Base-by-base conservation (phyloP, 768 basidiomycete species). In the Mycena vulgaris region DNA sequence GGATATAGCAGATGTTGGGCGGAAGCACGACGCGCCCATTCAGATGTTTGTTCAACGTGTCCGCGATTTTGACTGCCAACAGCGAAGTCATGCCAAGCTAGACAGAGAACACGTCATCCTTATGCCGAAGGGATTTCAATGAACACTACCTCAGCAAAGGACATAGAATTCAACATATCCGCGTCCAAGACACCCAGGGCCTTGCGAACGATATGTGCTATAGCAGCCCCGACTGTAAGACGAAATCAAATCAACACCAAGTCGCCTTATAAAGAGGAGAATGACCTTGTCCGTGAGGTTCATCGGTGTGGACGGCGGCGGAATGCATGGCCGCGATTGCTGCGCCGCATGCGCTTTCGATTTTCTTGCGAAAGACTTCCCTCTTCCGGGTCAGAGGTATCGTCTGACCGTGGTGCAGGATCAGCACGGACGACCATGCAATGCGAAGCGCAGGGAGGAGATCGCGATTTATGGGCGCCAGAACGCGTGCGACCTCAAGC, bases 301-400 rank as follows among this genome's bases (percentile, higher is more conserved):
- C n/a, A n/a, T 51, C 45, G 25, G 21, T 17, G 31, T 66, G 17
- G 33, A 25, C 25, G 39, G 47, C 33, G 25, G 47, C 14, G 16
- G 17, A 10, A 7, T 51, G 56, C 65, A 58, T 49, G 23, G 23
- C 16, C 7, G 9, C 27, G 2, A 70, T 42, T 6, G 39, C 49
- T 3, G 47, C 49, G 3, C 63, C 71, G 40, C 66, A 69, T n/a
- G 45, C 17, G 25, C 53, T 63, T 39, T 73, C 71, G 42, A 73
- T 64, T 23, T 69, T 35, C 37, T 73, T 73, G 13, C 68, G 67
- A 27, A 66, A 74, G 4, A 74, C 40, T 17, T 69, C 68, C 8
- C 72, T 65, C 61, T 74, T 74, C 55, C 56, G 70, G 11, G 72
- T 70, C 14, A n/a, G n/a, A 11, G 72, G 72, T 4, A 74, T 74